Percentiles rank a stretch among this genome's conserved stretches.
Conservation (phyloP, 371 early-diverging fungal species). For the Zychaea mexicana region DNA sequence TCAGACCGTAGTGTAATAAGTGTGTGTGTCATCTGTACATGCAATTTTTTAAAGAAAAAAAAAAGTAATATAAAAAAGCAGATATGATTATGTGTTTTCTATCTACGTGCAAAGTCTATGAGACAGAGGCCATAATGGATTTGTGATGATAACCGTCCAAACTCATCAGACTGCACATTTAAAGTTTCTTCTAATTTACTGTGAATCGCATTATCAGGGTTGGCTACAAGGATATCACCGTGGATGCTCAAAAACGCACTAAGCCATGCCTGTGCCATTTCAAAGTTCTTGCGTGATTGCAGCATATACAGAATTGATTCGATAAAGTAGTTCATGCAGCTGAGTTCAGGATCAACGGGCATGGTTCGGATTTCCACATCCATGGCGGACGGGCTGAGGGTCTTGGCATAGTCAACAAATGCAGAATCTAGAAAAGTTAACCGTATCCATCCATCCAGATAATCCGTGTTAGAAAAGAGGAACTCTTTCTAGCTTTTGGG, state of each 20-base stretch:
- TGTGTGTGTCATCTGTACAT: neutral
- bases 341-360: slow-evolving; percentile 60
- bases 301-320: slow-evolving; percentile 65
- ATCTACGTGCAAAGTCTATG: slow-evolving; percentile 76
- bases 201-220: slow-evolving; percentile 54
- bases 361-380: slow-evolving; percentile 87
- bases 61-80: slow-evolving; percentile 6
- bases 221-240: slow-evolving; percentile 74
- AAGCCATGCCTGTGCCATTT: slow-evolving; percentile 83
- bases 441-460: too few species aligned
- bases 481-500: too few species aligned
- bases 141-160: slow-evolving; percentile 68
- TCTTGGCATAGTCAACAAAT: slow-evolving; percentile 71
- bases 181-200: slow-evolving; percentile 49
- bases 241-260: slow-evolving; percentile 77
- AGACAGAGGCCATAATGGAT: slow-evolving; percentile 83
- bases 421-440: slow-evolving; percentile 25
- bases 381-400: slow-evolving; percentile 78
- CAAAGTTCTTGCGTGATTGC: slow-evolving; percentile 75
- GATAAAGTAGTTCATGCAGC: slow-evolving; percentile 60
- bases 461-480: too few species aligned
- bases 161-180: slow-evolving; percentile 54
- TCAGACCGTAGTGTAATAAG: slow-evolving; percentile 9
- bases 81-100: slow-evolving; percentile 15
- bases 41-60: slow-evolving; percentile 4